Base-by-base conservation (phyloP, 1,284 basidiomycete species). In the Apiotrichum gamsii region DNA sequence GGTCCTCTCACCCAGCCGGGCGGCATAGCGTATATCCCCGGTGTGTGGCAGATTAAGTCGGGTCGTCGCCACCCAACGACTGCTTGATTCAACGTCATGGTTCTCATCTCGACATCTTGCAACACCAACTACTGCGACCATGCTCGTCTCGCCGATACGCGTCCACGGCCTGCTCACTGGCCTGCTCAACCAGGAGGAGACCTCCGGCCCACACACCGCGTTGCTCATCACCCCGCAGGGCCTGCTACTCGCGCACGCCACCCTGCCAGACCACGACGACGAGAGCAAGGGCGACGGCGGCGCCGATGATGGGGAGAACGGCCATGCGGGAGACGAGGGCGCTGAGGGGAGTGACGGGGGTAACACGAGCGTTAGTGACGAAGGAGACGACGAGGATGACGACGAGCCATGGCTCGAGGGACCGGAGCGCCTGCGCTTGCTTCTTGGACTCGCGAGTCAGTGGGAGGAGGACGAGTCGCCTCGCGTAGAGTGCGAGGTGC, bases 401-500 rank as follows among this genome's bases (percentile, higher is more conserved):
- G 53, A 52, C n/a, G 52, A 54, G 39, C 65, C 65, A 2, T 67
- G 54, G 32, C 49, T 67, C 18, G 65, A 67, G 19, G 56, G 56
- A 4, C 63, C 65, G 1, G 63, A 67, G 47, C 45, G 65, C n/a
- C 34, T 62, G 37, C 49, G 65, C 8, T 41, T 67, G n/a, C 45
- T 67, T 11, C 49, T 59, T 8, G 65, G 65, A 6, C 47, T 67
- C 4, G 58, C 61, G n/a, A 56, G 53, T 15, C 62, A 67, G 42
- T 65, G 61, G 61, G 56, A 62, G 24, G 60, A 62, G 38, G 63
- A 61, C 29, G 58, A 54, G 35, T 62, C 60, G 18, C 59, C 59
- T 9, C 52, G 57, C 14, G 58, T 67, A 20, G 65, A 64, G 43
- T 67, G 62, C 46, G 65, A 67, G 55, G 65, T 67, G 43, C 37